Base-by-base conservation (phyloP, 139 green algal genomes). In the Microglena sp. region DNA sequence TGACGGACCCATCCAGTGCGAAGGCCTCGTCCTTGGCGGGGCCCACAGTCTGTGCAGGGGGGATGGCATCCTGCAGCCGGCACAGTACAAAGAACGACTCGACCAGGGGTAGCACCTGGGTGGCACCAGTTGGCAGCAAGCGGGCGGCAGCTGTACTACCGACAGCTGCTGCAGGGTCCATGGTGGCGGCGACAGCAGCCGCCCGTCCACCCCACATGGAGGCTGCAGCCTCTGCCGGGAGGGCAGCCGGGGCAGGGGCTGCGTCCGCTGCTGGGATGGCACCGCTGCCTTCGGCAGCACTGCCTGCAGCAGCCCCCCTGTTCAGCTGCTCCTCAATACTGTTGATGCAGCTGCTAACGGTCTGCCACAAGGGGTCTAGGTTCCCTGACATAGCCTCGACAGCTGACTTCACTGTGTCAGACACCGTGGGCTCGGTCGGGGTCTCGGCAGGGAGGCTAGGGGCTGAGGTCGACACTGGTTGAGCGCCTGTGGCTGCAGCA, bases 11-110 rank as follows among this genome's bases (percentile, higher is more conserved):
- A 44, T 33, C 29, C 65, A 26, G 40, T 60, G 27, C 32, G 21
- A 18, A 32, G 18, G 60, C 30, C 11, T 66, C 70, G 35, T 56
- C 43, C 34, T 28, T 60, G 33, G 8, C 55, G 30, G 45, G 33
- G 8, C 31, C 44, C 15, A n/a, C 53, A 22, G 55, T 43, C 28
- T 72, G 58, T 4, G 63, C 60, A 22, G 75, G 33, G 6, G 75
- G 77, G 29, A 78, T 66, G 21, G 72, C 68, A 27, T 72, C 70
- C 34, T 75, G 66, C 53, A 84, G 62, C 33, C 45, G 67, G 72
- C 75, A 86, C 68, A 96, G 73, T 45, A 96, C 78, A 45, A 96
- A 96, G 79, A 96, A 97, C 0, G 82, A 76, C 81, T 97, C 92
- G 15, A 97, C 81, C 34, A 96, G 82, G 1, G 92, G 92, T 55